These are phyloP conservation scores for Schwanniomyces pseudopolymorphus DNA, from an alignment of 805 yeast species.

Conservation along the genomic window DNA sequence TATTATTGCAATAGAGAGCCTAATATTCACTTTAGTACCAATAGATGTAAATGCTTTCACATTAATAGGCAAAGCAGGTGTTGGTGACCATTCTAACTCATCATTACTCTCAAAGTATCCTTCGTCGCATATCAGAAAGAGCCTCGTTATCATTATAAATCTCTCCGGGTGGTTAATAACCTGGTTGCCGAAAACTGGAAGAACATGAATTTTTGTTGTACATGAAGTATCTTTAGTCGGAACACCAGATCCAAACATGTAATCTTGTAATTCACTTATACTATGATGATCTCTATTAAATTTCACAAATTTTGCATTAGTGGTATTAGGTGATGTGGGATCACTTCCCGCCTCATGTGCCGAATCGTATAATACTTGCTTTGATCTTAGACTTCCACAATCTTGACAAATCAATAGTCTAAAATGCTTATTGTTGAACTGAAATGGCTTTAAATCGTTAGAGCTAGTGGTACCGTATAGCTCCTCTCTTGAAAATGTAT, in stretches of 20 bases:
- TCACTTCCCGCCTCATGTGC: constrained; percentile 6
- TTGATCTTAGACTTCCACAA: constrained; percentile 46
- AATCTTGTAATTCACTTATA: constrained; percentile 45
- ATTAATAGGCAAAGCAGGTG: constrained; percentile 35
- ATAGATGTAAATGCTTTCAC: background rate
- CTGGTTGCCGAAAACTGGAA: constrained; percentile 42
- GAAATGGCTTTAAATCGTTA: constrained; percentile 24
- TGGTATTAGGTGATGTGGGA: background rate
- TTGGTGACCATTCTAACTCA: constrained; percentile 41
- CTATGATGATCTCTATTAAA: constrained; percentile 35
- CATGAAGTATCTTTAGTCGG: constrained; percentile 46
- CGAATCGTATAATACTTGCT: constrained; percentile 51
- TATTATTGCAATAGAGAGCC: constrained; percentile 50
- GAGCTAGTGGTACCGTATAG: constrained; percentile 43
- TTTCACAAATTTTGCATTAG: background rate
- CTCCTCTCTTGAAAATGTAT: constrained; percentile 44
- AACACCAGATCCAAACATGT: constrained; percentile 58
- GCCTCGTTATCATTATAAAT: constrained; percentile 45
- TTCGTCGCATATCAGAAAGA: constrained; percentile 39
- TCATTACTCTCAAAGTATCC: constrained; percentile 13
- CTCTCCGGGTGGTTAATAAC: constrained; percentile 25
- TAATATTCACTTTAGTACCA: constrained; percentile 22
- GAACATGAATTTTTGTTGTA: constrained; percentile 47
- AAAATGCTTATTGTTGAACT: constrained; percentile 30
- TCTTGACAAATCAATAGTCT: constrained; percentile 51